Conservation (phyloP, 1,284 basidiomycete species). For the Singerocomus rubriflavus region DNA sequence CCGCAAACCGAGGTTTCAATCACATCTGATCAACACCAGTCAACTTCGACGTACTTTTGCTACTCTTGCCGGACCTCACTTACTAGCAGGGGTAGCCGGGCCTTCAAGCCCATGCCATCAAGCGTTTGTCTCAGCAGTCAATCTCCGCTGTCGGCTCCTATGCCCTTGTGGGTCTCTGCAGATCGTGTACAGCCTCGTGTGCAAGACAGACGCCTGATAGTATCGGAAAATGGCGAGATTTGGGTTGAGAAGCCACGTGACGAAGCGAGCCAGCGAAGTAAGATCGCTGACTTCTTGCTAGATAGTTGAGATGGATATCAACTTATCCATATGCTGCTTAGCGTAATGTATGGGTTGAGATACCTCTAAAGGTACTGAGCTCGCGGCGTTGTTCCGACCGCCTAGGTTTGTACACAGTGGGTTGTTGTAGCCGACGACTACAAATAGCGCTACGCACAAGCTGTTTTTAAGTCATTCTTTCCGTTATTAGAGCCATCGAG, state of each 20-base stretch:
- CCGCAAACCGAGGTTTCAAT: constrained; percentile 18
- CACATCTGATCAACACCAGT: constrained; percentile 18
- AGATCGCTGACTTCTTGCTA: constrained; percentile 38
- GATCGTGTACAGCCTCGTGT: constrained; percentile 3
- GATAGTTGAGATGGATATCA: constrained; percentile 15
- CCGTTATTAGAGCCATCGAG: neutral
- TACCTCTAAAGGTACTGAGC: neutral
- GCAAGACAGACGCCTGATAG: constrained; percentile 1
- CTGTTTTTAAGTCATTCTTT: neutral
- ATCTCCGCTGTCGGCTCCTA: constrained; percentile 15
- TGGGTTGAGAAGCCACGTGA: constrained; percentile 23
- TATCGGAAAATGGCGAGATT: constrained; percentile 14
- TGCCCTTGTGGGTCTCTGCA: constrained; percentile 40
- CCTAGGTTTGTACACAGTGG: neutral
- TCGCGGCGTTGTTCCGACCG: neutral
- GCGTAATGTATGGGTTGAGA: neutral
- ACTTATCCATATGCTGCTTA: too few relatives aligned
- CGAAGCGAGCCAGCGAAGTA: constrained; percentile 31
- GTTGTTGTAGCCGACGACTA: constrained; percentile 31
- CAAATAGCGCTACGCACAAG: constrained; percentile 26
- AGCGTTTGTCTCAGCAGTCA: neutral
- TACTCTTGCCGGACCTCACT: constrained; percentile 75
- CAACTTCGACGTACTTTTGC: constrained; percentile 57
- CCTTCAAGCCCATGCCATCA: constrained; percentile 18
- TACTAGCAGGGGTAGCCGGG: constrained; percentile 58